Conservation (phyloP, 78 protist genomes). For the Tieghemostelium lacteum region DNA sequence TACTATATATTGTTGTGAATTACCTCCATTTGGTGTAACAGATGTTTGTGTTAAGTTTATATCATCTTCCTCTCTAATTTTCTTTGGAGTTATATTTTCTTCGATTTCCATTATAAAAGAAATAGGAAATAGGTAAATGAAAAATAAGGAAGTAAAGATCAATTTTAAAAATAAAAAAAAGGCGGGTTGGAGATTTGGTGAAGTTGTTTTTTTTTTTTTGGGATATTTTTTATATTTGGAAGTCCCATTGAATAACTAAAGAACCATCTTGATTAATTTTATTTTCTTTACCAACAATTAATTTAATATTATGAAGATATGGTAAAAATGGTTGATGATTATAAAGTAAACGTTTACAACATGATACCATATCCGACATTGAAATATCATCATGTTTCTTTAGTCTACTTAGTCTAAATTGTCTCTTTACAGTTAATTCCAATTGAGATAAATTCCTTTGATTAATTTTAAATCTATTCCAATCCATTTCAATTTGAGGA, state of each 20-base stretch:
- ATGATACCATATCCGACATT: conserved; percentile 37
- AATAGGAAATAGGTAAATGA: too few species aligned
- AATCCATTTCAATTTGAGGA: conserved; percentile 5
- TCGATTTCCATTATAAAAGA: too few species aligned
- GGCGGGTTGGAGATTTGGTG: too few species aligned
- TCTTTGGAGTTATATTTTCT: too few species aligned
- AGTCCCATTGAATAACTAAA: conserved; percentile 51
- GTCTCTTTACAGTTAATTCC: conserved; percentile 38
- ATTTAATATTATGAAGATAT: not conserved
- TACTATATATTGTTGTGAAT: too few species aligned
- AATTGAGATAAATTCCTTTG: conserved; percentile 31
- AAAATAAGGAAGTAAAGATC: too few species aligned
- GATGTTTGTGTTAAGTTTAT: too few species aligned
- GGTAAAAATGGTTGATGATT: conserved; percentile 34
- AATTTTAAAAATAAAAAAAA: too few species aligned
- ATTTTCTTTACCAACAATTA: conserved; percentile 58
- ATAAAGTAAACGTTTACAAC: conserved; percentile 8
- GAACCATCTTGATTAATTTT: conserved; percentile 28
- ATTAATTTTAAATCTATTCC: conserved; percentile 10
- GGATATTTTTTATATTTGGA: conserved; percentile 10
- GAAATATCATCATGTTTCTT: conserved; percentile 3
- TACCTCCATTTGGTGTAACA: too few species aligned
- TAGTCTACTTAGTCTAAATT: conserved; percentile 21
- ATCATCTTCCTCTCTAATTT: too few species aligned
- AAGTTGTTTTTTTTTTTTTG: not conserved